Conservation (phyloP, 495 filamentous ascomycete species). For the Cairneyella variabilis region DNA sequence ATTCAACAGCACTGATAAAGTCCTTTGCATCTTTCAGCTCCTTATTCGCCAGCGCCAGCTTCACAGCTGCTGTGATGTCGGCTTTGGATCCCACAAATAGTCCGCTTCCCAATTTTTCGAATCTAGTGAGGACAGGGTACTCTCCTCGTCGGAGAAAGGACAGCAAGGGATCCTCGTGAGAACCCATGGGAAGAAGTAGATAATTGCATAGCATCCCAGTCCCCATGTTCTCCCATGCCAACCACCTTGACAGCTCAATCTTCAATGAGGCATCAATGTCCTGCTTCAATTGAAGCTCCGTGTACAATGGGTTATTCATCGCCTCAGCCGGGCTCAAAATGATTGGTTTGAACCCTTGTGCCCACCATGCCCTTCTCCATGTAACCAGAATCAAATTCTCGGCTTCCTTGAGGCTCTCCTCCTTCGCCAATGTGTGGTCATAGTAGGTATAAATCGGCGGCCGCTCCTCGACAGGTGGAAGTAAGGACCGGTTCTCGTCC, state of each 20-base stretch:
- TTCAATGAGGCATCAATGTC: slow-evolving; percentile 54
- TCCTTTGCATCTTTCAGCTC: slow-evolving; percentile 52
- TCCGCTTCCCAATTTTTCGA: slow-evolving; percentile 65
- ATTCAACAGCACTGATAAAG: slow-evolving; percentile 53
- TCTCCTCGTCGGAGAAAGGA: slow-evolving; percentile 68
- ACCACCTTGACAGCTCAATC: slow-evolving; percentile 75
- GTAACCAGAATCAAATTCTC: slow-evolving; percentile 76
- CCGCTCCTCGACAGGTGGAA: slow-evolving; percentile 71
- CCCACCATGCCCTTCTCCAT: slow-evolving; percentile 94
- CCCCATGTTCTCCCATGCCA: slow-evolving; percentile 94
- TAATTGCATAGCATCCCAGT: slow-evolving; percentile 77
- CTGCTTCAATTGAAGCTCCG: slow-evolving; percentile 58
- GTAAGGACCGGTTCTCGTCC: slow-evolving; percentile 81
- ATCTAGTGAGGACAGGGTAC: slow-evolving; percentile 68
- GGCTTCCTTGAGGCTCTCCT: slow-evolving; percentile 56
- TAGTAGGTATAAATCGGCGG: slow-evolving; percentile 92
- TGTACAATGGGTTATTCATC: slow-evolving; percentile 77
- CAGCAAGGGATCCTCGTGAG: slow-evolving; percentile 68
- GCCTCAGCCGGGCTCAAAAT: slow-evolving; percentile 79
- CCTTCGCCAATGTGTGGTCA: slow-evolving; percentile 61
- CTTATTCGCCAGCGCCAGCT: slow-evolving; percentile 52
- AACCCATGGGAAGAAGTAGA: slow-evolving; percentile 80
- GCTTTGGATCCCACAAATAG: slow-evolving; percentile 70
- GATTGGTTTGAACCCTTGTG: slow-evolving; percentile 82
- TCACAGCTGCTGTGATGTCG: slow-evolving; percentile 63